Percentiles rank a stretch among this genome's conserved stretches.
Conservation (phyloP, 495 filamentous ascomycete species). For the Neurospora sp. region DNA sequence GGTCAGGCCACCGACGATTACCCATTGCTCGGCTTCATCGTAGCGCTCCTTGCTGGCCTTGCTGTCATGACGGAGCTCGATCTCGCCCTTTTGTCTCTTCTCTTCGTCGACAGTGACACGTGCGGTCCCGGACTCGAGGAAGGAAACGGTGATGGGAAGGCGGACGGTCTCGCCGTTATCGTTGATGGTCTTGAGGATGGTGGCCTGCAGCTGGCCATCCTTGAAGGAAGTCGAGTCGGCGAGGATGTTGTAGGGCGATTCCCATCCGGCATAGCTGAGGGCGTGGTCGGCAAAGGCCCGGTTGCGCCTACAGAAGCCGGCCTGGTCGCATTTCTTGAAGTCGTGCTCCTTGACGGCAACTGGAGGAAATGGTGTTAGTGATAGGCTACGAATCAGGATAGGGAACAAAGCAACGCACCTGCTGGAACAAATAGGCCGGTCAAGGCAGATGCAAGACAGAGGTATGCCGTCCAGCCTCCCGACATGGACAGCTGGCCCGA, state of each 20-base stretch:
- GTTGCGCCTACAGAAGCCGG: conserved; percentile 94
- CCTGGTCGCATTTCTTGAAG: conserved; percentile 92
- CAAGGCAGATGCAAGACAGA: conserved; percentile 36
- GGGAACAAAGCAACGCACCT: conserved; percentile 28
- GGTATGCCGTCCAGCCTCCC: conserved; percentile 45
- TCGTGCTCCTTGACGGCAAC: conserved; percentile 86
- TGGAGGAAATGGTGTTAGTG: conserved; percentile 22
- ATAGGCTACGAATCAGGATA: not conserved
- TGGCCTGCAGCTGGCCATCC: conserved; percentile 69
- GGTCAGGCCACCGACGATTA: conserved; percentile 68
- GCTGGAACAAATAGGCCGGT: conserved; percentile 37
- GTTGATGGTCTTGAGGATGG: conserved; percentile 63
- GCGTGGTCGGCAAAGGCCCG: conserved; percentile 77
- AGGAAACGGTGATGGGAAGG: conserved; percentile 76
- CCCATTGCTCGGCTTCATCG: conserved; percentile 81
- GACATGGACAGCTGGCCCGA: conserved; percentile 36
- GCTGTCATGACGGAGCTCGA: conserved; percentile 77
- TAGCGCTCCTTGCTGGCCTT: conserved; percentile 84
- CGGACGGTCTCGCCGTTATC: conserved; percentile 52
- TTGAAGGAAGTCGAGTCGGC: conserved; percentile 62
- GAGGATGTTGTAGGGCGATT: conserved; percentile 70
- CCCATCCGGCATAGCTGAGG: conserved; percentile 54
- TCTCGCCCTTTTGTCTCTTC: conserved; percentile 76
- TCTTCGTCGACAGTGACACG: conserved; percentile 86
- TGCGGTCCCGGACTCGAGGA: conserved; percentile 78